Evolutionary conservation across 2,329 filamentous ascomycete species (phyloP).

Genomic region (Trichophyton schoenleinii): DNA sequence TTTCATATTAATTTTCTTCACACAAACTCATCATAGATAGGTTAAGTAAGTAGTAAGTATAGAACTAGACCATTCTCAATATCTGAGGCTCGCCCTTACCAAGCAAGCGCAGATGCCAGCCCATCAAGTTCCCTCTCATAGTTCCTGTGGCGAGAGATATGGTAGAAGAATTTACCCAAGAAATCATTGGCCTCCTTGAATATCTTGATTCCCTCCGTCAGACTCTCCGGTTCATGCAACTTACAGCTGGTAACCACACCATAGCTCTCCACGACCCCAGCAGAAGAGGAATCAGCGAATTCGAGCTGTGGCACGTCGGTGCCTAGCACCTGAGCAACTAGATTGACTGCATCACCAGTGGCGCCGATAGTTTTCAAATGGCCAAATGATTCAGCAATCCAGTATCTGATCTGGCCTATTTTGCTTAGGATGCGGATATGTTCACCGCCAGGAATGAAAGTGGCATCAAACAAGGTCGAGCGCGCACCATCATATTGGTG

Average conservation of each 20-base stretch:
- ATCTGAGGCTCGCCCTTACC: conserved; percentile 34
- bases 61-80: neutral
- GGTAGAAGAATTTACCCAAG: conserved; percentile 55
- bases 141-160: conserved; percentile 60
- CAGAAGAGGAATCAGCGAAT: conserved; percentile 37
- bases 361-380: conserved; percentile 70
- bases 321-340: conserved; percentile 42
- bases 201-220: conserved; percentile 51
- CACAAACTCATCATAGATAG: neutral
- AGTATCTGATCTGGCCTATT: conserved; percentile 62
- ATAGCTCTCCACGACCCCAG: conserved; percentile 52
- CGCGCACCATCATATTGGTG: conserved; percentile 70
- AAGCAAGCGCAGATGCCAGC: conserved; percentile 53
- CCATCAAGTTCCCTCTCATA: conserved; percentile 64
- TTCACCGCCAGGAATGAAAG: conserved; percentile 54
- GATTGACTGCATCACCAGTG: conserved; percentile 55
- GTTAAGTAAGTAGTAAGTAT: neutral
- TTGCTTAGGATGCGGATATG: conserved; percentile 50
- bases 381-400: conserved; percentile 67
- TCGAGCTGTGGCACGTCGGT: conserved; percentile 35
- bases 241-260: conserved; percentile 59
- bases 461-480: conserved; percentile 62
- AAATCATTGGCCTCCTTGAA: conserved; percentile 57
- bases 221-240: conserved; percentile 40
- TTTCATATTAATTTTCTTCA: neutral